Conservation (phyloP, 176 grass and related monocot species). For the maize (Zea mays) region DNA sequence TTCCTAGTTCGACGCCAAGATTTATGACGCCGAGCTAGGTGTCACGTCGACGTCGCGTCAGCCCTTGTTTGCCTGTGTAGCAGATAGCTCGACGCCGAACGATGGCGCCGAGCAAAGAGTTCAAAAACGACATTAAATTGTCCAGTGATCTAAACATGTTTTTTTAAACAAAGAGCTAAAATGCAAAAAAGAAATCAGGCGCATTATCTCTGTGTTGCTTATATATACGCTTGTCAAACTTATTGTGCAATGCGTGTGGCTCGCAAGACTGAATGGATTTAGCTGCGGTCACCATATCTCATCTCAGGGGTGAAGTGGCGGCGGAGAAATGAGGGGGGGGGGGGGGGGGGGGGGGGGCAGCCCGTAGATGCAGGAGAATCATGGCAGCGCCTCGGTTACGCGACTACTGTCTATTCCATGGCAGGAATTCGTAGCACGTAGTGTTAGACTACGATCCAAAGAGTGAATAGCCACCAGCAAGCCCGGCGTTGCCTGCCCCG, state of each 20-base stretch:
- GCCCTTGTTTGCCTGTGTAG: no score
- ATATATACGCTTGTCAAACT: conserved; percentile 19
- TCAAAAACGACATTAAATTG: no score
- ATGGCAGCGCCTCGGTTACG: neutral
- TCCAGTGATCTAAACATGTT: no score
- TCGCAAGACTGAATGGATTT: neutral
- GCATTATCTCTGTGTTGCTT: neutral
- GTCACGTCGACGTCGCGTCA: no score
- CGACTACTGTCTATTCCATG: neutral
- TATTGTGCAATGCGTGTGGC: conserved; percentile 17
- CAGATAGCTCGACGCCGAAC: no score
- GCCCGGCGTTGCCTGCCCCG: neutral
- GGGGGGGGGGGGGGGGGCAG: no score
- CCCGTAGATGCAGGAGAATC: neutral
- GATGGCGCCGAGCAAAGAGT: no score
- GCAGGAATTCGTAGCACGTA: neutral
- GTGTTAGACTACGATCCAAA: neutral
- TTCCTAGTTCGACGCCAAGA: no score
- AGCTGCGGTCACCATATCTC: conserved; percentile 7
- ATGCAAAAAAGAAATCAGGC: no score
- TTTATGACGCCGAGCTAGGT: no score
- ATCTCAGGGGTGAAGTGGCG: neutral
- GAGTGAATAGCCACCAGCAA: neutral
- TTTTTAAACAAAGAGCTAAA: no score
- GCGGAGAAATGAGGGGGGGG: no score